Evolutionary conservation across 1,284 basidiomycete species (phyloP), one percentile per base, ranked within the genome.

Genomic region (Ceratorhiza oryzae-sativae): DNA sequence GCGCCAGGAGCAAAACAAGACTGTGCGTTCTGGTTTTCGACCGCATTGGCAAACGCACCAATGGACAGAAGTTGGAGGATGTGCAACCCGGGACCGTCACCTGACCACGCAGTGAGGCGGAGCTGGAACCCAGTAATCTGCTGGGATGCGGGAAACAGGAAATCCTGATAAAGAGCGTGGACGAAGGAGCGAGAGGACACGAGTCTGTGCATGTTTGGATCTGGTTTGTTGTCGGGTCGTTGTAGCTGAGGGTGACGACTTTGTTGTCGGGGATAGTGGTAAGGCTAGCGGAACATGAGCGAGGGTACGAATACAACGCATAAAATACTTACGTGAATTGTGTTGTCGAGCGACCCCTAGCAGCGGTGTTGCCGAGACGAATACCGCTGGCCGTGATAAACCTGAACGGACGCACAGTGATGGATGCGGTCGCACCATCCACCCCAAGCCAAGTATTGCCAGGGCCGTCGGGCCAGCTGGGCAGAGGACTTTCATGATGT

Each of bases 281-380:
- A 55, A 95, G 82, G 76, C 93, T 95, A 75, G 59, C 74, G 74
- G 72, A 62, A 62, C 27, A 45, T 25, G 3, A 70, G 51, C 46
- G 30, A 71, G 39, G 25, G 10, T 59, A 74, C 68, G 60, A 56
- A 42, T 60, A 45, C 13, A 12, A 45, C 53, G 34, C 32, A 51
- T n/a, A 27, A 51, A 53, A 41, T 12, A 80, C 86, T 72, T 79
- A 95, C 94, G 87, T 91, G 80, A 99, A 99, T 1, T 84, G 86
- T 20, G 87, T 92, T 0, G 95, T 95, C 23, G 94, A 92, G 74
- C 92, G 89, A 55, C 89, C 88, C 60, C 86, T 82, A 73, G 89
- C 84, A 79, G 95, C 93, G 0, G 94, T 95, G 82, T 99, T 98
- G 34, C 94, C 95, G 46, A 99, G 82, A 51, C 97, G 88, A 58